Evolutionary conservation across 495 filamentous ascomycete species (phyloP).

Genomic region (Podospora pseudopauciseta): DNA sequence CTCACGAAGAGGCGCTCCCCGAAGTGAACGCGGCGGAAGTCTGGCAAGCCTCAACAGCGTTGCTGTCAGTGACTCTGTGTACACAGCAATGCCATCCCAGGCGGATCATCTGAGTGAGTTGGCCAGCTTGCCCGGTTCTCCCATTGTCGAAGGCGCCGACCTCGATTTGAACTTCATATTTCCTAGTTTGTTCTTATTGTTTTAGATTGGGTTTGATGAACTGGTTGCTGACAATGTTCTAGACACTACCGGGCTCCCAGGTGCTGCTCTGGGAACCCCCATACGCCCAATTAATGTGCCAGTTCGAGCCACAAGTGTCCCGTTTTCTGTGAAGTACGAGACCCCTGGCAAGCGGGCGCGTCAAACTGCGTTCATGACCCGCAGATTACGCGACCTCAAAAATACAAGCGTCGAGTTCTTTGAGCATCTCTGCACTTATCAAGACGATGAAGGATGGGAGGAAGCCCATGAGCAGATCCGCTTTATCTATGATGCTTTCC

Average conservation of each 20-base stretch:
- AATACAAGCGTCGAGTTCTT: slow-evolving; percentile 21
- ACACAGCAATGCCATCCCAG: slow-evolving; percentile 16
- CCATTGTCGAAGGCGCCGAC: no score
- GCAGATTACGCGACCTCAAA: slow-evolving; percentile 15
- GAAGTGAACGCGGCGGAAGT: slow-evolving; percentile 7
- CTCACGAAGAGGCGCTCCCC: slow-evolving; percentile 9
- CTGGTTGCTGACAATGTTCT: neutral
- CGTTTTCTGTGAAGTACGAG: neutral
- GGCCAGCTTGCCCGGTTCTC: no score
- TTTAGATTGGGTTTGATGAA: neutral
- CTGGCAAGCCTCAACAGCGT: slow-evolving; percentile 23
- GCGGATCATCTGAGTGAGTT: slow-evolving; percentile 21
- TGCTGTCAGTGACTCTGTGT: slow-evolving; percentile 8
- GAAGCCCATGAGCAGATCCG: slow-evolving; percentile 4
- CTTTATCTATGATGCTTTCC: slow-evolving; percentile 13
- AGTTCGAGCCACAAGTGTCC: neutral
- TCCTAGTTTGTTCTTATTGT: neutral
- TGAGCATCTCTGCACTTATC: slow-evolving; percentile 11
- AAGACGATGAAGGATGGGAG: slow-evolving; percentile 17
- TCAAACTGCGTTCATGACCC: neutral
- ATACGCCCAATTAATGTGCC: neutral
- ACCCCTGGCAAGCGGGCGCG: neutral
- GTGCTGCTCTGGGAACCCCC: neutral
- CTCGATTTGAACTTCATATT: neutral
- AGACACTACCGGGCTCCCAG: neutral